Evolutionary conservation across 2,329 filamentous ascomycete genomes (phyloP), one percentile per base, ranked within the genome.

Genomic region (Paramyrothecium roridum): DNA sequence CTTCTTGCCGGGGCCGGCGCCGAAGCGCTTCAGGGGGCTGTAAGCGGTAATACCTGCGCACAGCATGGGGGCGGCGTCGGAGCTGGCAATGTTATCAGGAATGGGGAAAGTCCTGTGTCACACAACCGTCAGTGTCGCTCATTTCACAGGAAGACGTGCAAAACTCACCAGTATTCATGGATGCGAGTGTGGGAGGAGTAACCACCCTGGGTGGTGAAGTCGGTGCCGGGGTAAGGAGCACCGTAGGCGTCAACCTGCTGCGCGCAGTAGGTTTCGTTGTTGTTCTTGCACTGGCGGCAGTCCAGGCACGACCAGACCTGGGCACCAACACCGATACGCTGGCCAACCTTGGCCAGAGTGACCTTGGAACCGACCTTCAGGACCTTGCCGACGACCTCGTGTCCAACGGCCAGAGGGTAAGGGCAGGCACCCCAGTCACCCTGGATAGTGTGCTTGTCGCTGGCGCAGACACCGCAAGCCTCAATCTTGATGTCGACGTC

Each of bases 401-500:
- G 87, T 57, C 86, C 87, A 64, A 89, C 87, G 56, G 84, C 83
- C 48, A 88, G 77, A 48, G 86, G 85, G 53, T 83, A 85, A 45
- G 80, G 75, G 60, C 85, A 82, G 37, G 74, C 76, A 56, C 84
- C 86, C 87, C 87, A 90, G 58, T 87, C 86, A 59, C 86, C 85
- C 65, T 72, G 84, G 68, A 90, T 81, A 57, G 85, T 90, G 74
- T 90, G 88, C 50, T 89, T 77, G 67, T 91, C 88, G 62, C 83
- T 88, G 62, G 87, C 84, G 70, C 88, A 91, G 53, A 91, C 80
- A 67, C 90, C 89, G 67, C 90, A 93, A 68, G 84, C 87, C 62
- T 92, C 86, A 65, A 96, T 88, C 78, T 93, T 89, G 74, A 96
- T 84, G 70, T 96, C 91, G 65, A 96, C 85, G 69, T 96, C 91